Evolutionary conservation across 1,284 basidiomycete genomes (phyloP).

Genomic region (Ceratobasidium sp.): DNA sequence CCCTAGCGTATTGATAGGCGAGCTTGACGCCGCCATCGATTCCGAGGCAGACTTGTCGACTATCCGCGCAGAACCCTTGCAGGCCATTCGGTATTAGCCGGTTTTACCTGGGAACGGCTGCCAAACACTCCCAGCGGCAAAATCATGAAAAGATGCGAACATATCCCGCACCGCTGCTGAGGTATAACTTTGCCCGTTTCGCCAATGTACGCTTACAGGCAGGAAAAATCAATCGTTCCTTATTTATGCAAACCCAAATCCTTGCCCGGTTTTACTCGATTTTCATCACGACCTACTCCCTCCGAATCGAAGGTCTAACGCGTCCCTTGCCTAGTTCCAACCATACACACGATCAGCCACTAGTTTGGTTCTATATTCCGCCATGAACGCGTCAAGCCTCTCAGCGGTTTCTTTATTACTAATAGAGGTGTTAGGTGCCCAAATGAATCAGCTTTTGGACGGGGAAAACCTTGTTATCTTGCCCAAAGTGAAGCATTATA

Average conservation of each 20-base stretch:
- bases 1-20: constrained; percentile 85
- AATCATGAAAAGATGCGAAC: neutral
- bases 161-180: neutral
- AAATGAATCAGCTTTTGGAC: no score
- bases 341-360: constrained; percentile 21
- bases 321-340: constrained; percentile 4
- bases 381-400: constrained; percentile 5
- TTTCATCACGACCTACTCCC: constrained; percentile 20
- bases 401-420: neutral
- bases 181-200: neutral
- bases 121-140: neutral
- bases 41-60: constrained; percentile 78
- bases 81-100: constrained; percentile 74
- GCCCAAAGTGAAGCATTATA: neutral
- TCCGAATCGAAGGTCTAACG: neutral
- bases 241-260: constrained; percentile 3
- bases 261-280: neutral
- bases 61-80: constrained; percentile 89
- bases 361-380: constrained; percentile 3
- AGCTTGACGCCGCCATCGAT: constrained; percentile 89
- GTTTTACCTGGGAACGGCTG: no score
- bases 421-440: no score
- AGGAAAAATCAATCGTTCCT: neutral
- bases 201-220: neutral
- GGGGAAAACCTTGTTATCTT: no score